Evolutionary conservation across 345 rosid species (phyloP).

Genomic region (Gossypium ekmanianum): DNA sequence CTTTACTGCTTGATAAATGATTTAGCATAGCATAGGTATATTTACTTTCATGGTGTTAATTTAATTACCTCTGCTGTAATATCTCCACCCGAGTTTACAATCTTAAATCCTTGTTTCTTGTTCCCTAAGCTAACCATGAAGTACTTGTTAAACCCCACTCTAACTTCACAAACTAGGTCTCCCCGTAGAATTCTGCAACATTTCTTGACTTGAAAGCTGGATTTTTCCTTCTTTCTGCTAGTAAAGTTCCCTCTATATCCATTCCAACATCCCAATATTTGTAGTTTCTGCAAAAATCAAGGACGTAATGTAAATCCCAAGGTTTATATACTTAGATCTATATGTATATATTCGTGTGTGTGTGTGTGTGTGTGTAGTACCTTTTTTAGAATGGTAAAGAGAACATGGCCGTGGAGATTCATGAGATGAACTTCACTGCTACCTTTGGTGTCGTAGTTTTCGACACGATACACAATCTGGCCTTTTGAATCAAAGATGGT

Average conservation of each 20-base stretch:
- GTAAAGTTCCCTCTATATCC: slow-evolving; percentile 28
- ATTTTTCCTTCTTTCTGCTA: slow-evolving; percentile 14
- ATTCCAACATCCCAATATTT: slow-evolving; percentile 35
- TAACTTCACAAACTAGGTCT: slow-evolving; percentile 24
- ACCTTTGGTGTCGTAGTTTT: slow-evolving; percentile 44
- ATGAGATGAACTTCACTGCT: slow-evolving; percentile 49
- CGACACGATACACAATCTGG: slow-evolving; percentile 48
- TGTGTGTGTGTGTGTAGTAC: slow-evolving; percentile 11
- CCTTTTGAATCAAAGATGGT: slow-evolving; percentile 54
- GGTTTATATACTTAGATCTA: background rate
- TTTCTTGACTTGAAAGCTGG: slow-evolving; percentile 38
- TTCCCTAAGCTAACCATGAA: slow-evolving; percentile 21
- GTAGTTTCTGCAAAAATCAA: slow-evolving; percentile 24
- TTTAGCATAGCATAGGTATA: background rate
- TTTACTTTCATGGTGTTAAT: background rate
- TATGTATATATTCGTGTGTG: no score
- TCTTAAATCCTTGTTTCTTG: slow-evolving; percentile 22
- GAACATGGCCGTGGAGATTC: slow-evolving; percentile 42
- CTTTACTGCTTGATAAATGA: background rate
- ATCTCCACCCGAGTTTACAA: slow-evolving; percentile 34
- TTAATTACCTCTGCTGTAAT: slow-evolving; percentile 38
- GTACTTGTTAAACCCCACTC: slow-evolving; percentile 18
- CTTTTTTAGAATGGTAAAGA: slow-evolving; percentile 47
- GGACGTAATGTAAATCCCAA: background rate
- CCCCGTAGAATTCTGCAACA: slow-evolving; percentile 20